Conservation (phyloP, 129 eudicot species). For the Apium graveolens region DNA sequence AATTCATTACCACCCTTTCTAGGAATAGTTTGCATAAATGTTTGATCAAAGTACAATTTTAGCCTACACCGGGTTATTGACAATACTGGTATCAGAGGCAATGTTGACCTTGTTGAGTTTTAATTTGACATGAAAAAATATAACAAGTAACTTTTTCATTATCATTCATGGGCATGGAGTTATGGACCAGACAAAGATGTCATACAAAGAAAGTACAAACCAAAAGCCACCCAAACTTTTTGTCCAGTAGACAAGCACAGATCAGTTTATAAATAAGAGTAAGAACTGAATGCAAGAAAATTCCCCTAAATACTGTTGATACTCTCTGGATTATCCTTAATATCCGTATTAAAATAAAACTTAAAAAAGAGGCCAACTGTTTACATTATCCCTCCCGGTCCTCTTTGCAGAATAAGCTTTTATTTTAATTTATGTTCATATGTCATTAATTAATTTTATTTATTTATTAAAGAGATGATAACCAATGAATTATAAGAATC, state of each 20-base stretch:
- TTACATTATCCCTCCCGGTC: background rate
- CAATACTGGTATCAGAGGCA: background rate
- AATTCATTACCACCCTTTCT: background rate
- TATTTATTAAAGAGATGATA: too few relatives aligned
- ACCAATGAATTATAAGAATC: too few relatives aligned
- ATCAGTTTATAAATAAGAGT: background rate
- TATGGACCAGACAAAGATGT: background rate
- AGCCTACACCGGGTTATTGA: background rate
- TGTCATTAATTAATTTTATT: too few relatives aligned
- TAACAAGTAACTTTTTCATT: background rate
- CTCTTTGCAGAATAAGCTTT: background rate
- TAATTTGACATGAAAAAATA: background rate
- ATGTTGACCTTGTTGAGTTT: background rate
- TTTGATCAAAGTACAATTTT: background rate
- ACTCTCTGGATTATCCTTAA: background rate
- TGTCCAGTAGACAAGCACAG: background rate
- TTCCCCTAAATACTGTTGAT: background rate
- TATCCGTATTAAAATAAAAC: background rate
- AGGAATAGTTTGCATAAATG: background rate
- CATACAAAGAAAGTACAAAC: background rate
- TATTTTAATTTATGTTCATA: too few relatives aligned
- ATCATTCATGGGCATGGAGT: background rate
- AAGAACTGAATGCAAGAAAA: background rate
- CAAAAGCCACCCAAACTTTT: background rate
- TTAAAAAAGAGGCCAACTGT: background rate